phyloP scores from a whole-genome alignment of 2,329 filamentous ascomycete genomes.

The Trichoderma lentiforme region DNA sequence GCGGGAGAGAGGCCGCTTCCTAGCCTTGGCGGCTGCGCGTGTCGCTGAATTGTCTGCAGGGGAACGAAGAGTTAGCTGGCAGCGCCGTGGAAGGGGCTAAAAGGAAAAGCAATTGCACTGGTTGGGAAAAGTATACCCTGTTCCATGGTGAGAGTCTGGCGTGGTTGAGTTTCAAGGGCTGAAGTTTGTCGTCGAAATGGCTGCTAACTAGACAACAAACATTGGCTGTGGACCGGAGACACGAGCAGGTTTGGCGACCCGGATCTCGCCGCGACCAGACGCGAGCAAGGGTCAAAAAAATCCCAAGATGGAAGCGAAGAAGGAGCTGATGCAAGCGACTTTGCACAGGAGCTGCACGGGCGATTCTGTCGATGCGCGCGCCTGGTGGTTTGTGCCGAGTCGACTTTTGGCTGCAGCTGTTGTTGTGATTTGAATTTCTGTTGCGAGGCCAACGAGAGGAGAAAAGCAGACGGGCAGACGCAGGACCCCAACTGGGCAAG shows the following conservation, averaged over 20 bases:
- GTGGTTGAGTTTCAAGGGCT: constrained; percentile 30
- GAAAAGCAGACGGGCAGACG: constrained; percentile 27
- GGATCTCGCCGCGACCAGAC: constrained; percentile 22
- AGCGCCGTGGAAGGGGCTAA: not conserved
- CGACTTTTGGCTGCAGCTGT: constrained; percentile 29
- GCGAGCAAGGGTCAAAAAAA: constrained; percentile 12
- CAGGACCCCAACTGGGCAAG: constrained; percentile 3
- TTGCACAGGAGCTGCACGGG: constrained; percentile 21
- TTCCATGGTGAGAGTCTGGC: constrained; percentile 33
- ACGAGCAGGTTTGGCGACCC: constrained; percentile 22
- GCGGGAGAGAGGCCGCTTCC: constrained; percentile 52
- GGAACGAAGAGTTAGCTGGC: not conserved
- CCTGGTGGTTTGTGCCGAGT: constrained; percentile 28
- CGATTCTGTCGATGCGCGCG: constrained; percentile 26
- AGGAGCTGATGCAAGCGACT: constrained; percentile 14
- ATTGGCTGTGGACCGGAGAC: constrained; percentile 34
- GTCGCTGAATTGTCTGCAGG: constrained; percentile 29
- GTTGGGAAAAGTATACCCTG: constrained; percentile 32
- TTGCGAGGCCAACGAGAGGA: constrained; percentile 44
- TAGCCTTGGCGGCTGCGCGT: constrained; percentile 38
- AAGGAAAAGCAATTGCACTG: not conserved
- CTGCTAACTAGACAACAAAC: constrained; percentile 38
- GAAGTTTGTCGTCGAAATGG: constrained; percentile 24
- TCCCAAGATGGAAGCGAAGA: constrained; percentile 12
- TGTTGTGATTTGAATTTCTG: constrained; percentile 43